Conservation (phyloP, 2,329 filamentous ascomycete species). For the Microascus cirrosus region DNA sequence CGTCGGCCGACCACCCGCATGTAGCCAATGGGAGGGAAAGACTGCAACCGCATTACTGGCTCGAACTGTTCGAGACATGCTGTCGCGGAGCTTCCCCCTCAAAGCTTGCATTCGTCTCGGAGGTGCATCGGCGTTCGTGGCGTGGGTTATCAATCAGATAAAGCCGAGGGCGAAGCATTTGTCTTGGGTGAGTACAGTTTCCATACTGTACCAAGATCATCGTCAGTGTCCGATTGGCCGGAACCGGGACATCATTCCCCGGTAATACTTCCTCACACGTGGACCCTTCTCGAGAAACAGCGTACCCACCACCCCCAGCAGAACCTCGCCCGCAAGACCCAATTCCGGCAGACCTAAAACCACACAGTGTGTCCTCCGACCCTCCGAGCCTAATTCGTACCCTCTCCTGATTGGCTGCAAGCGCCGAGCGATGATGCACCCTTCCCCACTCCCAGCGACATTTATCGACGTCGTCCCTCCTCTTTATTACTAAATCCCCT, state of each 20-base stretch:
- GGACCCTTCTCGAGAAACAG: no score
- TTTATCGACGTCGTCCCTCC: conserved; percentile 1
- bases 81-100: no score
- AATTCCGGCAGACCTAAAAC: background rate
- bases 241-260: no score
- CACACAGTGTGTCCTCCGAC: background rate
- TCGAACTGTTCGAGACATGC: no score
- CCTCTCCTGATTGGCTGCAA: background rate
- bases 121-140: background rate
- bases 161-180: background rate
- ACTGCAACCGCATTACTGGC: no score
- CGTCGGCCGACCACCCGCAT: no score
- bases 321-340: background rate
- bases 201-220: background rate
- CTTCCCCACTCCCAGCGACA: background rate
- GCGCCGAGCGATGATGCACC: conserved; percentile 1
- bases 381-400: background rate
- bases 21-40: no score
- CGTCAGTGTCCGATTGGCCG: background rate
- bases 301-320: background rate
- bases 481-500: conserved; percentile 2
- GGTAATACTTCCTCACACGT: no score
- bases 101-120: background rate
- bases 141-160: background rate
- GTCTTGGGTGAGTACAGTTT: background rate